Evolutionary conservation across 257 asterid genomes (phyloP).

Genomic region (Salvia splendens): DNA sequence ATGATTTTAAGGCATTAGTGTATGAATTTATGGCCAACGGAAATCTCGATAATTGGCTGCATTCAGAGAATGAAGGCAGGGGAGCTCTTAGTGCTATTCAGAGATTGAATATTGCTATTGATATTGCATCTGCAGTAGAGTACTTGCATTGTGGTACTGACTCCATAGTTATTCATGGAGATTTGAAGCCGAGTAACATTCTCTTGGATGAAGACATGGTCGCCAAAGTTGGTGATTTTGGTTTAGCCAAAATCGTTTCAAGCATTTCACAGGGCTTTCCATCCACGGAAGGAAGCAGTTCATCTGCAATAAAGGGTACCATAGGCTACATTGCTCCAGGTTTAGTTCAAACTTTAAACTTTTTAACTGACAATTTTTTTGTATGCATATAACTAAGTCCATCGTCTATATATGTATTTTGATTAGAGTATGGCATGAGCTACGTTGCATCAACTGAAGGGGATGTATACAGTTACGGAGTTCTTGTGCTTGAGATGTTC

Average conservation of each 20-base stretch:
- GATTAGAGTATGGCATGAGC: conserved; percentile 29
- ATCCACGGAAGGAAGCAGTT: background rate
- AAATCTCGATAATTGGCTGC: too few relatives aligned
- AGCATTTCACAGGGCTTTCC: conserved; percentile 19
- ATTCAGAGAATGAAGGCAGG: too few relatives aligned
- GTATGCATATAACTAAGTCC: too few relatives aligned
- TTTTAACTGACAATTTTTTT: too few relatives aligned
- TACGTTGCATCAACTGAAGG: background rate
- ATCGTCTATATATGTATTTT: too few relatives aligned
- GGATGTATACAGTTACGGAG: background rate
- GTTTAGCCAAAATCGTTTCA: background rate
- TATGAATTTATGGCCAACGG: too few relatives aligned
- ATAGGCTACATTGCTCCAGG: too few relatives aligned
- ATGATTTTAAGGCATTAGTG: too few relatives aligned
- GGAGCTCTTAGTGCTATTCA: background rate
- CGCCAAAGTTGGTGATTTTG: too few relatives aligned
- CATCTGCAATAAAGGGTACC: too few relatives aligned
- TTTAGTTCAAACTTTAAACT: too few relatives aligned
- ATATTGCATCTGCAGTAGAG: conserved; percentile 24
- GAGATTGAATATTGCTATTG: conserved; percentile 26
- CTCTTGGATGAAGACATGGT: background rate
- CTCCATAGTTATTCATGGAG: conserved; percentile 30
- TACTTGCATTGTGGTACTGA: conserved; percentile 24
- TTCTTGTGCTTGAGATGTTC: too few relatives aligned
- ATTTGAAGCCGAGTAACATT: background rate